Base-by-base conservation (phyloP, 805 yeast species). In the Cyberlindnera nakhonratchasimensis region DNA sequence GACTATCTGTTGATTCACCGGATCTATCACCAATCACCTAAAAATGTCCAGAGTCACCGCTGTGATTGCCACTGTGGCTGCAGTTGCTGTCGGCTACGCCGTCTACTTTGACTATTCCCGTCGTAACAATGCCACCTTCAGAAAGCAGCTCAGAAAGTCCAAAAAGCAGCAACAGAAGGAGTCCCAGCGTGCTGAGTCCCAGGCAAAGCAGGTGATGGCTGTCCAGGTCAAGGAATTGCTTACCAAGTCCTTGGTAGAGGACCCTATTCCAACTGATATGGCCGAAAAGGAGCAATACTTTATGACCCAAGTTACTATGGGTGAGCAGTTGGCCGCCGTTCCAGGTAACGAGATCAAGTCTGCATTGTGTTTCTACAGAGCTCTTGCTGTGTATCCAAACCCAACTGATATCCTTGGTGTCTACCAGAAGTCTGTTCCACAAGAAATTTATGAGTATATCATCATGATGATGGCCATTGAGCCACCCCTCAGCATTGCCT, bases 281-380 rank as follows among this genome's bases (percentile, higher is more conserved):
- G 53, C 72, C 22, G 84, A 79, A 59, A 84, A 82, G 65, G 96
- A 90, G 71, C 66, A 72, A 47, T 80, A 77, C 61, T 91, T 91
- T 72, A 79, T 90, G 72, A 74, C 76, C 49, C 89, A 86, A 64
- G 90, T 91, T 42, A 83, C 88, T 46, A 60, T 72, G 37, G 98
- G 96, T 63, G 98, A 91, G 66, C 85, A 82, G 63, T 71, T 86
- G 54, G 77, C 87, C 50, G 70, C 76, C 50, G 59, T 69, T 25
- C 80, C 84, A 48, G 83, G 81, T 51, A 74, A 77, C 53, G 87
- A 85, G 63, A 66, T 84, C 50, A 87, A 83, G 46, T 82, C 97
- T 34, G 98, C 99, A 29, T 72, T 90, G 53, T 77, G 82, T 53
- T 93, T 89, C 75, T 93, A 93, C 77, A 86, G 87, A 66, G 98